Evolutionary conservation across 306 rosid genomes (phyloP), one percentile per base, ranked within the genome.

Genomic region (Astragalus membranaceus): DNA sequence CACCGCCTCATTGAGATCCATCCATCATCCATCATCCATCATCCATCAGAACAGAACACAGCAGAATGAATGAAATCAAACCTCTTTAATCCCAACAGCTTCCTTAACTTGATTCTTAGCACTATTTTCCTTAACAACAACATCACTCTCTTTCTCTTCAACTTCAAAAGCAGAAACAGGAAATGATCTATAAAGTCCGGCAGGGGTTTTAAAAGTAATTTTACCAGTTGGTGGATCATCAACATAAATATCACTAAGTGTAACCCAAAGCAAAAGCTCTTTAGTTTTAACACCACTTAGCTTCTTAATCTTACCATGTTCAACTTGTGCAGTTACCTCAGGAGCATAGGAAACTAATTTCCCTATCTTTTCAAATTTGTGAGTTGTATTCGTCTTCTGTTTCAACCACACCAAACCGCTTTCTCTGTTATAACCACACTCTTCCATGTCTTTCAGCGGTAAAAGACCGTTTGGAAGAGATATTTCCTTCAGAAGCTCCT

Each of bases 361-460:
- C 16, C 91, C 95, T 6, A 95, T 82, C 81, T 91, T 82, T 0
- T 95, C 88, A 13, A 91, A 95, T 76, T 87, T 91, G 91, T 94
- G 99, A 35, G 84, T 84, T 0, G 0, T 26, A 37, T 48, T 76
- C 70, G 85, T 85, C 76, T 89, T 87, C 67, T 91, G 97, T 83
- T 83, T 95, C 3, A 95, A 83, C 99, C 99, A 89, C 37, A 91
- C 97, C n/a, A 84, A 87, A 5, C 99, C 99, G 0, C 83, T 75
- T 8, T 87, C 91, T 13, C 77, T 73, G 70, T 86, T 81, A 66
- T 76, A 78, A 5, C 99, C 99, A 33, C 95, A 87, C 70, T 94
- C 98, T 23, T 49, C 84, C 2, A 94, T 78, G 84, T 93, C 98
- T 4, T 84, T 70, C 79, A 93, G 3, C 0, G 98, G 98, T 8